Evolutionary conservation across 768 basidiomycete genomes (phyloP).

Genomic region (Rhodotorula taiwanensis): DNA sequence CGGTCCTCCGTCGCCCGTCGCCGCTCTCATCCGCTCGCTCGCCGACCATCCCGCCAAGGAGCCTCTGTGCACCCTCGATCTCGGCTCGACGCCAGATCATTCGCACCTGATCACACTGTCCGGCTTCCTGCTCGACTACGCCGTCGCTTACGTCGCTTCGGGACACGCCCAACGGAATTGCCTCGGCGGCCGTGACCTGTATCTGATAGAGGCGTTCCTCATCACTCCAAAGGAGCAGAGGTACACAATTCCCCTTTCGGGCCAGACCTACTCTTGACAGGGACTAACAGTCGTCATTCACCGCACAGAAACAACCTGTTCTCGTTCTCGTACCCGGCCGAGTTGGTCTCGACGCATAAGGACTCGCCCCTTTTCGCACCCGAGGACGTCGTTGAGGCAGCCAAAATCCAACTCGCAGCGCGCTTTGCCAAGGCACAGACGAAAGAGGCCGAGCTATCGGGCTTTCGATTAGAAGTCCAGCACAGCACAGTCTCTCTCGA

Average conservation of each 20-base stretch:
- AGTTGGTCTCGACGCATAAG: not conserved
- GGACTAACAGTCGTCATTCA: no score
- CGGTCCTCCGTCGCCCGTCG: not conserved
- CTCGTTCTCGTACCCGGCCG: slow-evolving; percentile 16
- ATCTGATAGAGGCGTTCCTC: slow-evolving; percentile 2
- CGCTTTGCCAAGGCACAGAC: not conserved
- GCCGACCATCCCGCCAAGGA: not conserved
- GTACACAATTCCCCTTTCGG: no score
- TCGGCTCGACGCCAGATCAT: not conserved
- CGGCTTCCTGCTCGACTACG: slow-evolving; percentile 23
- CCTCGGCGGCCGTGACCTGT: slow-evolving; percentile 14
- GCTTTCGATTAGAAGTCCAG: not conserved
- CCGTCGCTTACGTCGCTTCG: slow-evolving; percentile 10
- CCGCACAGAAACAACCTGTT: not conserved
- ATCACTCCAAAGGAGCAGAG: not conserved
- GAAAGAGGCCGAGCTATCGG: not conserved
- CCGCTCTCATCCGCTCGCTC: not conserved
- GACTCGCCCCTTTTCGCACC: not conserved
- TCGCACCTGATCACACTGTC: slow-evolving; percentile 8
- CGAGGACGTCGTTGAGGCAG: not conserved
- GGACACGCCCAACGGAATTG: slow-evolving; percentile 7
- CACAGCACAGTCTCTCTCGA: not conserved
- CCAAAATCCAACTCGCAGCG: not conserved
- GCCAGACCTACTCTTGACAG: no score
- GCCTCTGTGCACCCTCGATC: not conserved